These are phyloP conservation scores for Schizosaccharomyces versatilis DNA, from an alignment of 1,139 yeast species.

Conservation along the genomic window DNA sequence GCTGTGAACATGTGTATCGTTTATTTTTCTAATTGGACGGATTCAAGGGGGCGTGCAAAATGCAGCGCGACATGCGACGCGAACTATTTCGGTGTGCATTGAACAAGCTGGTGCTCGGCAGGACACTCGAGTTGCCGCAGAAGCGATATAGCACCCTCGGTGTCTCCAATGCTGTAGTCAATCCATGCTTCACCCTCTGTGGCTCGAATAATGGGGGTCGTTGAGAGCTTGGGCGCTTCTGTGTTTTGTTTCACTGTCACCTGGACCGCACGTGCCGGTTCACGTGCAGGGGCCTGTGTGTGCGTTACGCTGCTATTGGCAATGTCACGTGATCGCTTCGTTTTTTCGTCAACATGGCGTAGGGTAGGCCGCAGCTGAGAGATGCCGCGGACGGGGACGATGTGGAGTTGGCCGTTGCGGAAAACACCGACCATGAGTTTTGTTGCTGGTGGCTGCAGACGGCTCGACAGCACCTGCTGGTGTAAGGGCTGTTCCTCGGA, in stretches of 20 bases:
- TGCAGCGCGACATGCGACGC: too few relatives aligned
- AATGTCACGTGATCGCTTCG: not conserved
- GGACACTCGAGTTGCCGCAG: not conserved
- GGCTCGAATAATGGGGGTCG: not conserved
- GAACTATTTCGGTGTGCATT: not conserved
- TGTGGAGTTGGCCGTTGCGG: not conserved
- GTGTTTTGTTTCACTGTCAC: slow-evolving; percentile 1
- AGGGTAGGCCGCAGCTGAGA: slow-evolving; percentile 1
- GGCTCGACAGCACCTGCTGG: not conserved
- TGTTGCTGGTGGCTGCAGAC: not conserved
- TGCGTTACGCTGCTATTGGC: not conserved
- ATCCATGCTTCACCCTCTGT: slow-evolving; percentile 1
- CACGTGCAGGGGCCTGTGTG: not conserved
- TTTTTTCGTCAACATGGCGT: not conserved
- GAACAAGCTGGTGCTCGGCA: not conserved
- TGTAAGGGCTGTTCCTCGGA: not conserved
- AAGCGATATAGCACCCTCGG: not conserved
- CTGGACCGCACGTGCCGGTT: not conserved
- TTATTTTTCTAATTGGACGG: too few relatives aligned
- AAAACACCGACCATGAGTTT: slow-evolving; percentile 2
- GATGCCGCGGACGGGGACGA: not conserved
- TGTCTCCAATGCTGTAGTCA: not conserved
- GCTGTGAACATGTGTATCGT: too few relatives aligned
- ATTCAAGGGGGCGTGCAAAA: too few relatives aligned
- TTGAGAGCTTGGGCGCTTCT: not conserved